Conservation (phyloP, 495 filamentous ascomycete species). For the Xylaria grammica region DNA sequence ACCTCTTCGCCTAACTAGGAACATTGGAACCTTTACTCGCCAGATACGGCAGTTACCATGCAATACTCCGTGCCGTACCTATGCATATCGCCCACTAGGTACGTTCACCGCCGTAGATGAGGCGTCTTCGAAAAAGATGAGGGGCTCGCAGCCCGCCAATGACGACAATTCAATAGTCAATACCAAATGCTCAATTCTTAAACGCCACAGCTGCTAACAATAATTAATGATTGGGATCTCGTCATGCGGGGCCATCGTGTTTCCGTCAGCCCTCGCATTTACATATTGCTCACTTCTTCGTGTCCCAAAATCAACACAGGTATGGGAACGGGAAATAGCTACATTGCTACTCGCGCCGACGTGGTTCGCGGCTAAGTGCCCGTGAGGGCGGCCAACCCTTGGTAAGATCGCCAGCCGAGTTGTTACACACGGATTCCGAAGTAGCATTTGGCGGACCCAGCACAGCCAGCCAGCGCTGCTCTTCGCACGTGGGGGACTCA, state of each 20-base stretch:
- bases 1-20: background rate
- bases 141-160: slow-evolving; percentile 2
- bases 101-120: background rate
- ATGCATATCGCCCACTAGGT: background rate
- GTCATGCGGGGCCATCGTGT: background rate
- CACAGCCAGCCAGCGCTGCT: background rate
- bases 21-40: slow-evolving; percentile 4
- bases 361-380: background rate
- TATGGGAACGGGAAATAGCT: background rate
- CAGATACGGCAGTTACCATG: background rate
- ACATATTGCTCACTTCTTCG: background rate
- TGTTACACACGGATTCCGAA: slow-evolving; percentile 6
- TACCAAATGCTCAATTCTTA: background rate
- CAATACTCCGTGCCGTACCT: background rate
- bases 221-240: no score
- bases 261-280: background rate
- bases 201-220: slow-evolving; percentile 1
- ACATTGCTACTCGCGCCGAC: background rate
- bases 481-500: slow-evolving; percentile 3
- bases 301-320: background rate
- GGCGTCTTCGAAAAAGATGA: background rate
- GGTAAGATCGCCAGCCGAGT: background rate
- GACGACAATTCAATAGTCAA: background rate
- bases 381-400: background rate
- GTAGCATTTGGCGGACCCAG: slow-evolving; percentile 4